Base-by-base conservation (phyloP, 345 rosid species). In the Pseudoturritis turrita region DNA sequence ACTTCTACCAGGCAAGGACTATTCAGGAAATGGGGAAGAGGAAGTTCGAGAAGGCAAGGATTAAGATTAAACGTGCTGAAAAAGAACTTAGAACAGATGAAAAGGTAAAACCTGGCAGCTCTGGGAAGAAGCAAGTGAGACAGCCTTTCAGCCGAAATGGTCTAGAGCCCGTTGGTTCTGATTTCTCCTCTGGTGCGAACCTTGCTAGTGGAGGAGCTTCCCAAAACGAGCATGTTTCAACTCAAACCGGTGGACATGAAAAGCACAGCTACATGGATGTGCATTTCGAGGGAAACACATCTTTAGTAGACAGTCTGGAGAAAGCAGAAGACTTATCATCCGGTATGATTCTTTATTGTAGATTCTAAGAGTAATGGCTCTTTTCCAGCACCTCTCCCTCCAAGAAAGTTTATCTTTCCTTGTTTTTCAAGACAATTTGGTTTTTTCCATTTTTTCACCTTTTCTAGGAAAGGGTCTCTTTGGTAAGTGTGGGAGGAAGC, bases 11-110 rank as follows among this genome's bases (percentile, higher is more conserved):
- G 97, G 97, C 97, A 64, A 84, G 82, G 13, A 45, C 84, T 66
- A 90, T 90, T 77, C 88, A 87, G 78, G 95, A 85, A 70, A 77
- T 88, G 84, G 92, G 84, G 29, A 83, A 66, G 71, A 88, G 81
- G 81, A 90, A 90, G 74, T 85, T 88, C 62, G 80, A 73, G 29
- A 90, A 87, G 90, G 60, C 88, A 64, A 84, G 87, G 76, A 68
- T 77, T 45, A 80, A 79, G 46, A 78, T 81, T 69, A 84, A 81
- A 28, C 81, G 83, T n/a, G 74, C 79, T 8, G 88, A 77, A 68
- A 85, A 77, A 67, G 93, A 84, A 76, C 72, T 67, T 52, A 86
- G 79, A 78, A 68, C 81, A 3, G 87, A 86, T 26, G 88, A 78
- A 65, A 83, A 80, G 50, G 25, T 67, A 10, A 84, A 82, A 76